A percentile compares a stretch with the other conserved stretches of the same genome.
These are phyloP conservation scores for Mentha longifolia DNA, from an alignment of 257 asterid genomes.

Conservation along the genomic window DNA sequence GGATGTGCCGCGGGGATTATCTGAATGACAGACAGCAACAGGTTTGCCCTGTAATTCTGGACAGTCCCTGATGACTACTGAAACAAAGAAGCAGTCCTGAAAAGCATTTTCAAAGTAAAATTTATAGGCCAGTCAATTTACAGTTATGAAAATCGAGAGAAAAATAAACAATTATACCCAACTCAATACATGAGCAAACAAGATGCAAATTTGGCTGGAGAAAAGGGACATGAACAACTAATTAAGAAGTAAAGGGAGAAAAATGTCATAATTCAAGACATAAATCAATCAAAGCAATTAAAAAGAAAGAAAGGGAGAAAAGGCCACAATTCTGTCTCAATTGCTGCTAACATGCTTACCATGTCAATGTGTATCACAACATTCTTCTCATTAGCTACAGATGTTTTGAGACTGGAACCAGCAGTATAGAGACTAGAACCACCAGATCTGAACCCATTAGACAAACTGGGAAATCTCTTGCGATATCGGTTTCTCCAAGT, in stretches of 20 bases:
- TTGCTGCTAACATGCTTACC: slow-evolving; percentile 46
- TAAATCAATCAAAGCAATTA: background rate
- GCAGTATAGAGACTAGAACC: slow-evolving; percentile 22
- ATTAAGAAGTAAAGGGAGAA: slow-evolving; percentile 12
- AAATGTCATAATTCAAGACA: background rate
- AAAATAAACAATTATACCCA: slow-evolving; percentile 14
- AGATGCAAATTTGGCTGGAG: slow-evolving; percentile 14
- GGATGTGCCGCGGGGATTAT: slow-evolving; percentile 86
- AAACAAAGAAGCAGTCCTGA: slow-evolving; percentile 96
- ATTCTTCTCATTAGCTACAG: slow-evolving; percentile 48
- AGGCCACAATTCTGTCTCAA: slow-evolving; percentile 4
- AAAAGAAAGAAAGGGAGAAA: slow-evolving; percentile 20
- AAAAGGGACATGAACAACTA: background rate
- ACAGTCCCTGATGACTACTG: slow-evolving; percentile 75
- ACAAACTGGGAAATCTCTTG: slow-evolving; percentile 63
- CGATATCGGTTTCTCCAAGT: slow-evolving; percentile 97
- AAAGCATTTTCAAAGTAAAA: slow-evolving; percentile 22
- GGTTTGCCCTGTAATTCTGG: slow-evolving; percentile 79
- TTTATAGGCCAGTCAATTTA: slow-evolving; percentile 11
- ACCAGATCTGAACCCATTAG: slow-evolving; percentile 47
- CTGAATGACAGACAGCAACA: slow-evolving; percentile 97
- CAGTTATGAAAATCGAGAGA: background rate
- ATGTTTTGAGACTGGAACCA: slow-evolving; percentile 37
- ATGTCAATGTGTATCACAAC: slow-evolving; percentile 81
- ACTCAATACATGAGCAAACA: slow-evolving; percentile 5